Base-by-base conservation (phyloP, 257 asterid species). In the Forsythia suspensa region DNA sequence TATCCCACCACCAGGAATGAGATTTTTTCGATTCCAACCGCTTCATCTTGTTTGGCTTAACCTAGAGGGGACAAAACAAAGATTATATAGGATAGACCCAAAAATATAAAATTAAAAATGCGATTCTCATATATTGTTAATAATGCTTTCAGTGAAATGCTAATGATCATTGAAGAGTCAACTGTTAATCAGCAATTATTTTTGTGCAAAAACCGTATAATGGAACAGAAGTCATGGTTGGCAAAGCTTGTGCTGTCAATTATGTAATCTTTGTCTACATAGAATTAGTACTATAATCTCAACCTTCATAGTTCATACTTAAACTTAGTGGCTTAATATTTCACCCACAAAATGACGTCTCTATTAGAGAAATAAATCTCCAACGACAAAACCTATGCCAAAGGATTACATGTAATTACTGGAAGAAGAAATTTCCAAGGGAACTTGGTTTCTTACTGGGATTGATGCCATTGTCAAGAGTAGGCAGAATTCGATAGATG, bases 1-100 rank as follows among this genome's bases (percentile, higher is more conserved):
- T 94, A 81, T 92, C 96, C 97, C 98, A 92, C 96, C 92, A 90
- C 97, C 96, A 94, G 16, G 97, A 89, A 82, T 91, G 90, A 55
- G 97, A 91, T 85, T 94, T 94, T 85, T 83, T 94, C 2, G 93
- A 82, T 20, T 86, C 91, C 65, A 69, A 8, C 85, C 88, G 86
- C 89, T 79, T 90, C 91, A 88, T 83, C 79, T 79, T 88, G 66
- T 86, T 86, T 2, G 84, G 72, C 86, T 83, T 90, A 71, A 68
- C 86, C 95, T 92, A 84, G 73, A 79, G 51, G 13, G 7, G 52
- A 24, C 12, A 11, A 12, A 72, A 51, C 59, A 6, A 40, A 39
- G 21, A 42, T 55, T 21, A 21, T 12, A 29, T 42, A 15, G 11
- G 0, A 20, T 44, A 75, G 51, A 37, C 71, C 37, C 41, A 76